Evolutionary conservation across 441 rosid species (phyloP).

Genomic region (Metrosideros polymorpha): DNA sequence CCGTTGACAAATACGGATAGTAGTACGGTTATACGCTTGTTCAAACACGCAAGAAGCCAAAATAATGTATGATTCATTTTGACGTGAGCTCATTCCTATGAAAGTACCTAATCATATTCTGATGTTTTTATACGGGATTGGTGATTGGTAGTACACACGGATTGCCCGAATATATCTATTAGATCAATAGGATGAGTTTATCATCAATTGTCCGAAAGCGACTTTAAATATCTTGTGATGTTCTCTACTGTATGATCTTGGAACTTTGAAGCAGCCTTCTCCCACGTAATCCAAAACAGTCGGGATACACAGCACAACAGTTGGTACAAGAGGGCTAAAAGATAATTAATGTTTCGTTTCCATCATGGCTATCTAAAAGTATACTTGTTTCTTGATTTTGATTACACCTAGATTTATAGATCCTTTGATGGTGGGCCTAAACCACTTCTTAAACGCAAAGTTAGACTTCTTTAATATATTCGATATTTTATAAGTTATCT

Average conservation of each 20-base stretch:
- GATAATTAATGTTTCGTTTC: neutral
- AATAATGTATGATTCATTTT: neutral
- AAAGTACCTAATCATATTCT: neutral
- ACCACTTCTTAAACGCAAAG: neutral
- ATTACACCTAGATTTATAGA: neutral
- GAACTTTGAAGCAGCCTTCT: neutral
- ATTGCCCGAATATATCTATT: neutral
- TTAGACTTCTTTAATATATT: neutral
- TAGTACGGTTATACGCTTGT: neutral
- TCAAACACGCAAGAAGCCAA: neutral
- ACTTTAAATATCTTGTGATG: neutral
- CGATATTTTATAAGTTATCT: neutral
- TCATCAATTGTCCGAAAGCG: neutral
- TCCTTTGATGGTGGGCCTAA: neutral
- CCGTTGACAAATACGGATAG: neutral
- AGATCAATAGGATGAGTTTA: neutral
- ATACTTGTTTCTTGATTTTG: neutral
- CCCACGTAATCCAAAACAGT: neutral
- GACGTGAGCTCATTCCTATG: neutral
- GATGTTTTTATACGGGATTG: neutral
- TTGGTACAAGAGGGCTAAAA: neutral
- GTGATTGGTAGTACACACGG: neutral
- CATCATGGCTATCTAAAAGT: slow-evolving; percentile 14
- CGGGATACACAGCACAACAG: neutral
- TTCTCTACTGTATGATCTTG: neutral